Percentiles rank a stretch among this genome's conserved stretches.
These are phyloP conservation scores for Hyphodiscus sp. DNA, from an alignment of 2,329 filamentous ascomycete genomes.

Conservation along the genomic window DNA sequence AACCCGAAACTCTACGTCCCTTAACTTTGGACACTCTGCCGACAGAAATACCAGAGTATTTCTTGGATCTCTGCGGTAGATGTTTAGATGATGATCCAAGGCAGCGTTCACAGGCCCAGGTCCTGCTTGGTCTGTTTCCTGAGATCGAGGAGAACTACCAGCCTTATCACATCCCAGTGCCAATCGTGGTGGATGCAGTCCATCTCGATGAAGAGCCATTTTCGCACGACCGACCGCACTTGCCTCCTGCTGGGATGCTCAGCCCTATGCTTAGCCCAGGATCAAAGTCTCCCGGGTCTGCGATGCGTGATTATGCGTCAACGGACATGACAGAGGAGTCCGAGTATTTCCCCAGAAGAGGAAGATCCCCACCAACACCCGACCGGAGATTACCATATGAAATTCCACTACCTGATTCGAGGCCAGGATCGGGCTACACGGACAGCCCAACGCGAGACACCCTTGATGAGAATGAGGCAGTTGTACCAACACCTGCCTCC, in stretches of 20 bases:
- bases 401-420: not conserved
- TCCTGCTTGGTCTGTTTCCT: slow-evolving; percentile 68
- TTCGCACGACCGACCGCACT: slow-evolving; percentile 7
- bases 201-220: slow-evolving; percentile 11
- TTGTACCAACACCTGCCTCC: not conserved
- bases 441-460: slow-evolving; percentile 2
- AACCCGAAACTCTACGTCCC: slow-evolving; percentile 77
- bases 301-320: slow-evolving; percentile 22
- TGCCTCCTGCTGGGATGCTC: slow-evolving; percentile 4
- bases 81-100: slow-evolving; percentile 73
- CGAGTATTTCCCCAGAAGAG: slow-evolving; percentile 24
- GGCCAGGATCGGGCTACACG: slow-evolving; percentile 6
- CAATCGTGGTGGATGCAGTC: slow-evolving; percentile 26
- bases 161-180: slow-evolving; percentile 14
- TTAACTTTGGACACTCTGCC: slow-evolving; percentile 50
- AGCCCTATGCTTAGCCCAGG: slow-evolving; percentile 10
- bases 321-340: slow-evolving; percentile 22
- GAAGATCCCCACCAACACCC: slow-evolving; percentile 25
- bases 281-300: slow-evolving; percentile 7
- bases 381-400: slow-evolving; percentile 3
- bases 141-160: slow-evolving; percentile 17
- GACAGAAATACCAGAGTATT: slow-evolving; percentile 69
- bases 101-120: slow-evolving; percentile 63
- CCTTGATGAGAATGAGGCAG: not conserved
- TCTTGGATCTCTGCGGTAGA: slow-evolving; percentile 63